Base-by-base conservation (phyloP, 2,329 filamentous ascomycete genomes). In the Penicillium sp. region DNA sequence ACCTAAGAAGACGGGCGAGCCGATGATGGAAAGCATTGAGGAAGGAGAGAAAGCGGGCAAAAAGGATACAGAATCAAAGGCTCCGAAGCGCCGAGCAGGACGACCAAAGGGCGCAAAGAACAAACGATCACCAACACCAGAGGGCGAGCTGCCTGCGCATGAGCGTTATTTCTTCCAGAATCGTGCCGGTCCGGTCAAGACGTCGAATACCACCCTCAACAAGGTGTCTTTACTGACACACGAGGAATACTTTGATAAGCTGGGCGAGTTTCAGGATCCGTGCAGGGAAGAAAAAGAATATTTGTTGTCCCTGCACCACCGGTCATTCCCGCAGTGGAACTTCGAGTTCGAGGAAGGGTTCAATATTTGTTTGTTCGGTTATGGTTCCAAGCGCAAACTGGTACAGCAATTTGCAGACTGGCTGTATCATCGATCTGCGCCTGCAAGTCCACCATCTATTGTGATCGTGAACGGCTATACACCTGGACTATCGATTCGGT, bases 141-240 rank as follows among this genome's bases (percentile, higher is more conserved):
- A 90, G 12, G 76, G 79, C 35, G 78, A 95, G 53, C 74, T 96
- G 2, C 85, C 89, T 4, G 74, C 89, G 0, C 86, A 95, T 57
- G 92, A 96, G 62, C 77, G 84, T 50, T 98, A 93, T 68, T 96
- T 98, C 62, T 85, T 83, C 57, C 86, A 96, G 57, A 95, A 94
- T 59, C 82, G 86, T 32, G 80, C 85, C 0, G 88, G 86, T 2
- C 76, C 80, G 3, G 73, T 79, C 30, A 89, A 89, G 64, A 95
- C 90, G 0, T 95, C 89, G 1, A 84, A 85, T 58, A 92, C 92
- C 49, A 94, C 80, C 0, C 72, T 96, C 4, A 75, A 82, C 0
- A 80, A 82, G 3, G 70, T 93, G 22, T 72, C 78, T 3, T 71
- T 95, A 8, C 78, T 96, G 39, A 88, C 85, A 1, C 89, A 95